Evolutionary conservation across 192 early-diverging fungal species (phyloP).

Genomic region (Coemansia sp.): DNA sequence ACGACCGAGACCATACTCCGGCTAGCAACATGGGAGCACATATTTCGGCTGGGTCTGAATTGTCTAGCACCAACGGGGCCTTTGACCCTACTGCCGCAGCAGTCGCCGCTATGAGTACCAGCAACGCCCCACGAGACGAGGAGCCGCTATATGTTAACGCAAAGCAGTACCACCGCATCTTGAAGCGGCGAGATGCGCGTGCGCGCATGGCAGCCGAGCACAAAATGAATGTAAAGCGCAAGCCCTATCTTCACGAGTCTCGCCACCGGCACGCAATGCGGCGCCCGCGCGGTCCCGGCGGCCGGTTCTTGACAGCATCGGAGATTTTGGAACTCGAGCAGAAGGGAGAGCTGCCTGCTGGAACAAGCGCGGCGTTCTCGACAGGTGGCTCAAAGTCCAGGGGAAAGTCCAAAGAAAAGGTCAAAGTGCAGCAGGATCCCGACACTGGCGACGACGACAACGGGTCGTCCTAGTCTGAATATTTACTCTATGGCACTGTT

Average conservation of each 20-base stretch:
- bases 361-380: conserved; percentile 44
- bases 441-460: conserved; percentile 17
- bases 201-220: conserved; percentile 82
- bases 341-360: conserved; percentile 47
- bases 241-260: conserved; percentile 97
- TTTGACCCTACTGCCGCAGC: conserved; percentile 54
- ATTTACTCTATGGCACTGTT: not conserved
- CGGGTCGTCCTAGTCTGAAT: conserved; percentile 10
- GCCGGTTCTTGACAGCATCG: conserved; percentile 89
- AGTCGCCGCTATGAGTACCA: conserved; percentile 50
- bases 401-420: conserved; percentile 31
- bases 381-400: conserved; percentile 31
- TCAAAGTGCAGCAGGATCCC: conserved; percentile 5
- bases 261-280: conserved; percentile 98
- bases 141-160: conserved; percentile 98
- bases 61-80: conserved; percentile 10
- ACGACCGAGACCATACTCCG: conserved; percentile 21
- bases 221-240: conserved; percentile 69
- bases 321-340: conserved; percentile 72
- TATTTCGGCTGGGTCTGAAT: conserved; percentile 17
- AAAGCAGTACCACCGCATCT: conserved; percentile 97
- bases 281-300: conserved; percentile 95
- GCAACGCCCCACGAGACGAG: conserved; percentile 63
- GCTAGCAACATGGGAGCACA: conserved; percentile 25
- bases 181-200: conserved; percentile 92